Evolutionary conservation across 768 basidiomycete species (phyloP).

Genomic region (Leccinum olivaceopallidum): DNA sequence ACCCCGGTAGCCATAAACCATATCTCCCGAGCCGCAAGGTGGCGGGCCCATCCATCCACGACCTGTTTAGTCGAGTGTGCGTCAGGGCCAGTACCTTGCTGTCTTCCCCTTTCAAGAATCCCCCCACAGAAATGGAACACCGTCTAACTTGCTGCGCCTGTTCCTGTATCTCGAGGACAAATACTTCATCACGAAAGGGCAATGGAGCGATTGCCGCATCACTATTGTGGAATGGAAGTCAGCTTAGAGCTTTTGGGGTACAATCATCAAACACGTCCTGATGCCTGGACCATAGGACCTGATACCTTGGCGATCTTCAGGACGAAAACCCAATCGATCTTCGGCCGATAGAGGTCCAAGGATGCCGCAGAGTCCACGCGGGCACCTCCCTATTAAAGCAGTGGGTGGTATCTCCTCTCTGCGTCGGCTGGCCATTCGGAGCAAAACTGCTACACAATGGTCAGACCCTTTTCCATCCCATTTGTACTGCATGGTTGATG

Average conservation of each 20-base stretch:
- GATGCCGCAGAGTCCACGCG: background rate
- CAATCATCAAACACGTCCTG: background rate
- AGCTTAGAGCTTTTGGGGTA: background rate
- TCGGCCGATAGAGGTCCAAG: conserved; percentile 5
- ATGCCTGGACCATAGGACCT: background rate
- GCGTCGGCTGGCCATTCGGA: conserved; percentile 7
- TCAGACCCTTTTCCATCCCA: conserved; percentile 30
- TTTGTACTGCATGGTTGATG: conserved; percentile 27
- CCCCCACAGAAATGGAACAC: conserved; percentile 5
- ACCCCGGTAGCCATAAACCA: conserved; percentile 6
- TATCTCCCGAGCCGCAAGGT: conserved; percentile 8
- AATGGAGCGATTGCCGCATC: background rate
- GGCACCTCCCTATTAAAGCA: conserved; percentile 12
- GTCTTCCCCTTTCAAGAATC: background rate
- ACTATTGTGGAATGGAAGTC: conserved; percentile 8
- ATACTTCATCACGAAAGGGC: conserved; percentile 3
- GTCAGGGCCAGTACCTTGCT: conserved; percentile 7
- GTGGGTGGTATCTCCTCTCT: background rate
- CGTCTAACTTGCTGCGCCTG: background rate
- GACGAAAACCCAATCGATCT: background rate
- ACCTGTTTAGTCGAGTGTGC: conserved; percentile 9
- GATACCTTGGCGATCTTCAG: background rate
- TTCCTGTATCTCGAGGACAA: conserved; percentile 6
- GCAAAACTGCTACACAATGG: conserved; percentile 27
- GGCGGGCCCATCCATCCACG: conserved; percentile 1